Base-by-base conservation (phyloP, 2,329 filamentous ascomycete genomes). In the Alternaria novae-zelandiae region DNA sequence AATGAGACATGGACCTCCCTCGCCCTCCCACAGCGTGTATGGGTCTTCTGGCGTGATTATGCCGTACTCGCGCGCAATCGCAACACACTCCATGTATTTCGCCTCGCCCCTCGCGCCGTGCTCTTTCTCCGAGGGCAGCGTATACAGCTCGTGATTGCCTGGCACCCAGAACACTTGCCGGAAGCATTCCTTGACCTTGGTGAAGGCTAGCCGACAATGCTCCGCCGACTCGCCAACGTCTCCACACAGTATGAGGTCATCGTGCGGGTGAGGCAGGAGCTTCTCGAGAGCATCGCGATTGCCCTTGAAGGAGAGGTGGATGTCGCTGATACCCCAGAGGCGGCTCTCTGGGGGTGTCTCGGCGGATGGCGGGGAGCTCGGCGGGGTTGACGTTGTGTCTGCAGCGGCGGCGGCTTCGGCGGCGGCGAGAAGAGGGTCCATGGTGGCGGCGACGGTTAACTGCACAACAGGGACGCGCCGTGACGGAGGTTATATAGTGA, bases 141-240 rank as follows among this genome's bases (percentile, higher is more conserved):
- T 86, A 73, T 88, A 88, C 10, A 88, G 81, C 77, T 88, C 86
- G 67, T 88, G 86, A 70, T 88, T 88, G 6, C 86, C 86, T 0
- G 86, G 86, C 8, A 83, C 83, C 86, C 86, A 88, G 69, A 83
- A 87, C 25, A 87, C 85, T 32, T 79, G 73, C 41, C 79, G 73
- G 74, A 83, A 84, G 59, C 80, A 78, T 28, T 75, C 70, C 28
- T 78, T 83, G 5, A 81, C 81, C 55, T 78, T 78, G 13, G 68
- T 69, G 45, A 81, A 81, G n/a, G 77, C 78, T 3, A 73, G 61
- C 30, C 69, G 74, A 50, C 78, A 74, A 47, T 81, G 78, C 32
- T 79, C 75, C 12, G 64, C 59, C 1, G 68, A 69, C 65, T 81
- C 78, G 26, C 79, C 79, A 2, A 80, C 76, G 62, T 84, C 83